phyloP scores from a whole-genome alignment of 306 rosid genomes.

The Luffa aegyptiaca region DNA sequence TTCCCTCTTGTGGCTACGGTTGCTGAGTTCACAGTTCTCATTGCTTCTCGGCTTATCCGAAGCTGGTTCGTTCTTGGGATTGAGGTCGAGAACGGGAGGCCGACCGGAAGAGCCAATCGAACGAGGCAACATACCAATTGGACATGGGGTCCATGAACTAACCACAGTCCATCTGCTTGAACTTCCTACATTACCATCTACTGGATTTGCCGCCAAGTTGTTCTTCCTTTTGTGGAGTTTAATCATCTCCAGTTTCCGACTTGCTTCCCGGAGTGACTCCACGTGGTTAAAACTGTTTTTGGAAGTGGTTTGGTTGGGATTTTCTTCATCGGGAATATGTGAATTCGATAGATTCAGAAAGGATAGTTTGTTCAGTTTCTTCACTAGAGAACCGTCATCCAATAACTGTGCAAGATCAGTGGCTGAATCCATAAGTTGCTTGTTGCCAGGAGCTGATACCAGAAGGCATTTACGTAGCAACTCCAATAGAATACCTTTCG shows the following conservation, averaged over 20 bases:
- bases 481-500: conserved; percentile 39
- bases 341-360: conserved; percentile 25
- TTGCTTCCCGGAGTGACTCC: conserved; percentile 46
- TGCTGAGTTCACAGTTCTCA: conserved; percentile 20
- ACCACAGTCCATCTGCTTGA: conserved; percentile 49
- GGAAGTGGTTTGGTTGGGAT: conserved; percentile 16
- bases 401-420: conserved; percentile 36
- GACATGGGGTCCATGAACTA: conserved; percentile 79
- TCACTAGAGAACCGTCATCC: conserved; percentile 33
- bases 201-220: conserved; percentile 9
- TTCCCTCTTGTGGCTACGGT: conserved; percentile 33
- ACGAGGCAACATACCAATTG: conserved; percentile 84
- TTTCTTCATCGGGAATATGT: conserved; percentile 20
- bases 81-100: conserved; percentile 48
- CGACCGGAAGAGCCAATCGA: conserved; percentile 51
- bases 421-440: conserved; percentile 54
- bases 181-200: conserved; percentile 17
- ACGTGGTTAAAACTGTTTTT: conserved; percentile 21
- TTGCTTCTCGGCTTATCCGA: conserved; percentile 12
- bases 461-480: conserved; percentile 56
- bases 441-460: conserved; percentile 45
- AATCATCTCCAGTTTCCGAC: conserved; percentile 47
- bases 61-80: conserved; percentile 2
- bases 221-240: conserved; percentile 33
- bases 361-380: conserved; percentile 41